phyloP scores from a whole-genome alignment of 495 filamentous ascomycete species.

The Choiromyces venosus region DNA sequence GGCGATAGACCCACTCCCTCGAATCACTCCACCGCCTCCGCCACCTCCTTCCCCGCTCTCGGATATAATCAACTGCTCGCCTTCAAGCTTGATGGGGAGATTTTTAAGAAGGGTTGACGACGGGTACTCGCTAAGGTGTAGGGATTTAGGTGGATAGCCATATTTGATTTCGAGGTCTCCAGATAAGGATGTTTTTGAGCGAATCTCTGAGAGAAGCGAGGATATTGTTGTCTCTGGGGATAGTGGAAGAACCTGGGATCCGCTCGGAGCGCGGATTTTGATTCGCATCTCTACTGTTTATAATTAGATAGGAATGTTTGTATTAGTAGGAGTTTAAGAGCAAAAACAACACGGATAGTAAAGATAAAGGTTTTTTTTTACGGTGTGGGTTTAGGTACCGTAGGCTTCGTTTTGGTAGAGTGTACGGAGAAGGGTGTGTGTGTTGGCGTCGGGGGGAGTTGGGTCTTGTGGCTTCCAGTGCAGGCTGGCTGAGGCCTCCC shows the following conservation, averaged over 20 bases:
- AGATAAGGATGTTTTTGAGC: conserved; percentile 33
- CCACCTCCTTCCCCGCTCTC: conserved; percentile 43
- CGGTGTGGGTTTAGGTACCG: background rate
- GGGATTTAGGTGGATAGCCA: conserved; percentile 72
- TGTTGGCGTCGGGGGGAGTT: background rate
- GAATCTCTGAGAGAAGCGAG: conserved; percentile 33
- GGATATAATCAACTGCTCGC: conserved; percentile 73
- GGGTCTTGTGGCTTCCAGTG: background rate
- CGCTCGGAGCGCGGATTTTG: conserved; percentile 37
- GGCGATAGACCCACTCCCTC: conserved; percentile 26
- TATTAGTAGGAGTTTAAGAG: background rate
- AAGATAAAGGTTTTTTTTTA: background rate
- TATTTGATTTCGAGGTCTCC: conserved; percentile 69
- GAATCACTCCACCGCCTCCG: conserved; percentile 15
- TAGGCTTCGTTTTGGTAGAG: background rate
- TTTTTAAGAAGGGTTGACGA: conserved; percentile 50
- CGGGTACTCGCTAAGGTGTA: conserved; percentile 55
- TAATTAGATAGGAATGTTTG: background rate
- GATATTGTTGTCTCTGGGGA: conserved; percentile 29
- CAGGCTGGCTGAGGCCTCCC: background rate
- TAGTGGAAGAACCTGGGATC: conserved; percentile 38
- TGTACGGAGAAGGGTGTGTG: background rate
- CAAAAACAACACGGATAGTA: too few species aligned
- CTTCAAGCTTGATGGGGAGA: conserved; percentile 64
- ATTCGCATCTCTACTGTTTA: conserved; percentile 28